Evolutionary conservation across 495 filamentous ascomycete genomes (phyloP).

Genomic region (Tuber melanosporum): DNA sequence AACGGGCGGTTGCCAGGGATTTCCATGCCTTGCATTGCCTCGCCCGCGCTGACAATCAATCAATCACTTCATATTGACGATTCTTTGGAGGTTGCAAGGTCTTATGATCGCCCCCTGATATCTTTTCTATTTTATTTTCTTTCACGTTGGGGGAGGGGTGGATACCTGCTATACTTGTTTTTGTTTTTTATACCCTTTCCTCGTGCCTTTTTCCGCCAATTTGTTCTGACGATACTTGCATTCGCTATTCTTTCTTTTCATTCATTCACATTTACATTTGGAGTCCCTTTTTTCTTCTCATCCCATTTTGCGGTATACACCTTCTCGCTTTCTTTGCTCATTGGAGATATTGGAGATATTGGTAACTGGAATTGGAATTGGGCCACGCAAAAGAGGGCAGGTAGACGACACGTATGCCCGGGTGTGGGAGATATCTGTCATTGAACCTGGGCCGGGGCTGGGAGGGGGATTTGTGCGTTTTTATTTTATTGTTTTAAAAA

Average conservation of each 20-base stretch:
- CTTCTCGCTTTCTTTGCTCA: background rate
- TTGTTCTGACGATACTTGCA: background rate
- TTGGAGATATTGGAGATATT: background rate
- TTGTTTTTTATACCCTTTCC: background rate
- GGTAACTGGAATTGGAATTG: background rate
- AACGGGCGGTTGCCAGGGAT: background rate
- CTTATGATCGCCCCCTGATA: background rate
- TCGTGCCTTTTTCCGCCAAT: background rate
- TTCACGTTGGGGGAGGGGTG: background rate
- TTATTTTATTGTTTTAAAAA: background rate
- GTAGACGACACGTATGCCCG: background rate
- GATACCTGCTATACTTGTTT: background rate
- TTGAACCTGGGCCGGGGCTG: background rate
- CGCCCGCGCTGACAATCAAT: background rate
- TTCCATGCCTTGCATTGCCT: background rate
- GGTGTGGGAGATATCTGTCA: background rate
- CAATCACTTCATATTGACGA: background rate
- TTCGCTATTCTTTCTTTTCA: background rate
- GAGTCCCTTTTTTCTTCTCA: background rate
- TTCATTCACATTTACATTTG: constrained; percentile 1
- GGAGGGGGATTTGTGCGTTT: background rate
- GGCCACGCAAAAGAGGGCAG: background rate
- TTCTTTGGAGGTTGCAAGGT: background rate
- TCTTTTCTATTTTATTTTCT: background rate
- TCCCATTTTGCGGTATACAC: background rate